These are phyloP conservation scores for Pythium biforme DNA, from an alignment of 352 stramenopile genomes.

Conservation along the genomic window DNA sequence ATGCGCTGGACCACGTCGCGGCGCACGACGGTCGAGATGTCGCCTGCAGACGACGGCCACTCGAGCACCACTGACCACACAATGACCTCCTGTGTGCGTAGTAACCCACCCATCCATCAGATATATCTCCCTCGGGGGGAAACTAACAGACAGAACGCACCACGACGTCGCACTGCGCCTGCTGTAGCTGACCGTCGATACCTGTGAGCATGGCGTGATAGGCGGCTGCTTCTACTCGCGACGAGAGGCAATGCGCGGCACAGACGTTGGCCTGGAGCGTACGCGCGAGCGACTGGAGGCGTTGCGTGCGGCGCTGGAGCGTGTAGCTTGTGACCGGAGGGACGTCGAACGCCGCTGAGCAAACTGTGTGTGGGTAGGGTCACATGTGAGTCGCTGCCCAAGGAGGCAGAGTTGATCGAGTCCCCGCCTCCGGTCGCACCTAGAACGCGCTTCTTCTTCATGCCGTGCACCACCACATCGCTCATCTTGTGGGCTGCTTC, in stretches of 20 bases:
- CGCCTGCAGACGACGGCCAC: slow-evolving; percentile 1
- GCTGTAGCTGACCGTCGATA: slow-evolving; percentile 3
- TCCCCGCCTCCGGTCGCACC: too few species aligned
- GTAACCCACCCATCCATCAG: too few species aligned
- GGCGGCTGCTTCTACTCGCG: background rate
- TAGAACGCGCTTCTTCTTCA: slow-evolving; percentile 12
- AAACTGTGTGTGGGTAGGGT: slow-evolving; percentile 2
- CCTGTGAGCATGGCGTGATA: slow-evolving; percentile 4
- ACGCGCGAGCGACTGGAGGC: slow-evolving; percentile 11
- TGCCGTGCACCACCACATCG: background rate
- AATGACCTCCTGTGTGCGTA: slow-evolving; percentile 22
- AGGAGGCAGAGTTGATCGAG: too few species aligned
- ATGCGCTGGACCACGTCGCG: background rate
- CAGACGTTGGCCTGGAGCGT: slow-evolving; percentile 21
- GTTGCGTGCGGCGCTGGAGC: slow-evolving; percentile 1
- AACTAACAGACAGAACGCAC: slow-evolving; percentile 4
- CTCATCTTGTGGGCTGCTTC: background rate
- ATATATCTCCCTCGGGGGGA: too few species aligned
- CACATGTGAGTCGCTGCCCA: too few species aligned
- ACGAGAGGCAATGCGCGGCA: background rate
- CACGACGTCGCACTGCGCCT: slow-evolving; percentile 7
- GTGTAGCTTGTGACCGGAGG: slow-evolving; percentile 6
- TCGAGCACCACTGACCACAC: slow-evolving; percentile 16
- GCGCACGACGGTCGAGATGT: background rate
- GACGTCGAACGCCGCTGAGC: slow-evolving; percentile 7